Conservation (phyloP, 306 rosid genomes). For the Prunus salicina region DNA sequence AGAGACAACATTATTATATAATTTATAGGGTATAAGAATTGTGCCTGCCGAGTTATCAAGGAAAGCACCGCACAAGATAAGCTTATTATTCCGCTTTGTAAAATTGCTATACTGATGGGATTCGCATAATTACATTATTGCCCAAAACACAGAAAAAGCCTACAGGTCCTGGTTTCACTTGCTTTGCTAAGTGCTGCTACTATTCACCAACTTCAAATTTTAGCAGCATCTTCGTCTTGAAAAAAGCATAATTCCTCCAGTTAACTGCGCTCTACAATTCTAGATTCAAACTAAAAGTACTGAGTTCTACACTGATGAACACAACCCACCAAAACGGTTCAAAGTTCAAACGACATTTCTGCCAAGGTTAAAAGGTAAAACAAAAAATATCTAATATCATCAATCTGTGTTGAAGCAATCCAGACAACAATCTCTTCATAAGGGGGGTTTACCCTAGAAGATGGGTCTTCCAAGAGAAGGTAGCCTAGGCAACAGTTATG, state of each 20-base stretch:
- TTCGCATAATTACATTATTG: no score
- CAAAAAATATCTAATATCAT: neutral
- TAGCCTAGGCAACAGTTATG: neutral
- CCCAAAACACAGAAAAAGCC: no score
- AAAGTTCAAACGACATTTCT: neutral
- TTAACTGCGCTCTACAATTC: no score
- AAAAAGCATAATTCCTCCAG: no score
- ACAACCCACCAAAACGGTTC: neutral
- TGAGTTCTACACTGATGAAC: no score
- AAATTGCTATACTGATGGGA: no score
- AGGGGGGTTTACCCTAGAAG: neutral
- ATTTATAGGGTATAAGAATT: neutral
- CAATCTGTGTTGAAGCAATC: neutral
- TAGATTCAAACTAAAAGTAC: no score
- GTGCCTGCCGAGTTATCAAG: neutral
- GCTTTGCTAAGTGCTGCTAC: no score
- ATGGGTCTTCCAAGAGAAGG: neutral
- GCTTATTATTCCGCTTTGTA: no score
- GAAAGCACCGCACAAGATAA: neutral
- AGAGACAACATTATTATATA: neutral
- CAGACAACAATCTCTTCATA: neutral
- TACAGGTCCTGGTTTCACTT: no score
- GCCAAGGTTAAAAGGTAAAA: neutral
- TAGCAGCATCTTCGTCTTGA: no score
- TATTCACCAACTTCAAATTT: no score